These are phyloP conservation scores for Quaeritorhiza haematococci DNA, from an alignment of 371 early-diverging fungal species.

Conservation along the genomic window DNA sequence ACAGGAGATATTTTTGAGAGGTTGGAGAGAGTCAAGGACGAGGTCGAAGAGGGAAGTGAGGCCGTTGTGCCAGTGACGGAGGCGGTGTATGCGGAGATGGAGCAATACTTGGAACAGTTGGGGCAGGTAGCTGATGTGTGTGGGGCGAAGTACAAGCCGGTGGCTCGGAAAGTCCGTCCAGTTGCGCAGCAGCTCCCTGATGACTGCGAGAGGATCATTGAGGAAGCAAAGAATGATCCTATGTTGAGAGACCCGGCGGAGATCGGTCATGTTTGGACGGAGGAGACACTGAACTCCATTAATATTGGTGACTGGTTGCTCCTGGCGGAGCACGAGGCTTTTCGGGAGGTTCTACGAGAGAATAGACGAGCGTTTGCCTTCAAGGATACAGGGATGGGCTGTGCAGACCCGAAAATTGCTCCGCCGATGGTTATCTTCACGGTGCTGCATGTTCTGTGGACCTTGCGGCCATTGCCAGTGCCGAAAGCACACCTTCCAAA, in stretches of 20 bases:
- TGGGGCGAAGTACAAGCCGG: slow-evolving; percentile 21
- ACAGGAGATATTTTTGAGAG: too few relatives aligned
- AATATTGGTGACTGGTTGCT: not conserved
- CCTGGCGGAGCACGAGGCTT: not conserved
- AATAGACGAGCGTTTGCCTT: slow-evolving; percentile 6
- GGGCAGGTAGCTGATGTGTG: too few relatives aligned
- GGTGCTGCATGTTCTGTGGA: slow-evolving; percentile 13
- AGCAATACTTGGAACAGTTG: too few relatives aligned
- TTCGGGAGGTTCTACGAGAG: not conserved
- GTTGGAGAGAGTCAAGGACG: too few relatives aligned
- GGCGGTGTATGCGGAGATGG: too few relatives aligned
- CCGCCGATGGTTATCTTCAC: slow-evolving; percentile 7
- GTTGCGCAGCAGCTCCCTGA: not conserved
- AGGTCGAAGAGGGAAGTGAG: too few relatives aligned
- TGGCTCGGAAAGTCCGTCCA: slow-evolving; percentile 11
- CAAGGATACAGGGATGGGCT: not conserved
- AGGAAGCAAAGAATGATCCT: slow-evolving; percentile 1
- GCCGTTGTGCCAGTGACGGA: too few relatives aligned
- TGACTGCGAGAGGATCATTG: not conserved
- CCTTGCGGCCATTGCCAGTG: not conserved
- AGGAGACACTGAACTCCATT: not conserved
- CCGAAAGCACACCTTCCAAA: not conserved
- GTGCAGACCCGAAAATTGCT: slow-evolving; percentile 3
- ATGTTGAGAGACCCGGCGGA: too few relatives aligned
- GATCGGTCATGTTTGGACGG: not conserved